Evolutionary conservation across 225 moss, liverwort and hornwort genomes (phyloP), one percentile per base, ranked within the genome.

Genomic region (Climacium dendroides): DNA sequence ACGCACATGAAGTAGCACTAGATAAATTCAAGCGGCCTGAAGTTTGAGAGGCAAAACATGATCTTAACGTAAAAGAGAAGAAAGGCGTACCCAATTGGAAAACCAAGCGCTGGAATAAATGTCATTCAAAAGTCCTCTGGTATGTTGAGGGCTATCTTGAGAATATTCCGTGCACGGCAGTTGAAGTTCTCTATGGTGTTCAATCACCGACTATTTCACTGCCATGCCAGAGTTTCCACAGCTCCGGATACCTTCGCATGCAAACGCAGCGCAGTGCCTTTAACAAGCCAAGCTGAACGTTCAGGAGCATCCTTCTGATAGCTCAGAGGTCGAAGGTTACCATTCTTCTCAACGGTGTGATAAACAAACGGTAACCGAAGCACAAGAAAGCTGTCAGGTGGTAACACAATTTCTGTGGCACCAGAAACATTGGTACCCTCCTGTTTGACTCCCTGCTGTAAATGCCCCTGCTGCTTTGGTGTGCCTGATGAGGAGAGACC

Each of bases 381-480:
- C 89, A 97, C 97, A 82, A 99, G 88, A 84, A 99, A 96, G 90
- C 99, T 99, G 83, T 99, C 99, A 84, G 99, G 95, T 54, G 99
- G 99, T 62, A 99, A 89, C 55, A 96, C 92, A 76, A 99, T 90
- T 93, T 97, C 95, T 78, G 92, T 87, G 59, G 92, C 96, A 82
- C 89, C 90, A 84, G 89, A 90, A 72, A 90, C 92, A 57, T 91
- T 80, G 76, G 86, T 54, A 64, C 60, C 71, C 82, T 90, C 90
- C 83, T 83, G 85, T 78, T 89, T 58, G 50, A 55, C 77, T 87
- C 87, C 87, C 73, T 85, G 86, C 73, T 87, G 88, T 70, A 79
- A 45, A 62, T 85, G 66, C 79, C 64, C 71, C 85, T 69, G 87
- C 74, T 87, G 90, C 77, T 85, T 91, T 75, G 84, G 75, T 87